Base-by-base conservation (phyloP, 345 rosid genomes). In the Aethionema arabicum region DNA sequence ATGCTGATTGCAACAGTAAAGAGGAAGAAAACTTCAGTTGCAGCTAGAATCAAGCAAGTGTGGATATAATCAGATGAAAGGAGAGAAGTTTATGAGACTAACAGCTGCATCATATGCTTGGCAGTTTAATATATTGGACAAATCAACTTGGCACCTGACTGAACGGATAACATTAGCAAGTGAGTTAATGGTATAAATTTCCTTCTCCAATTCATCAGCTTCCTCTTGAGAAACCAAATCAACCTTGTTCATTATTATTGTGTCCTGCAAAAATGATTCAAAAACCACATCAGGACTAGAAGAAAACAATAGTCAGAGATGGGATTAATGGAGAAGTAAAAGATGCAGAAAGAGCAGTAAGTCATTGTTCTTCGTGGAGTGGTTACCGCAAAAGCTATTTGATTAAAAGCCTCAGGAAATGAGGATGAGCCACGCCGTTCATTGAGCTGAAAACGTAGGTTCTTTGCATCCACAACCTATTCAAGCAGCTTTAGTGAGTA, bases 401-500 rank as follows among this genome's bases (percentile, higher is more conserved):
- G 98, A 74, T 76, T 85, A 74, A 81, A 83, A 48, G 91, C 96
- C 80, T 92, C 98, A 11, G 98, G 86, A 82, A 85, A 89, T 7
- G 91, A 80, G 63, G 89, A 78, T 32, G 88, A 77, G 54, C 76
- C 76, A 39, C 68, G 76, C 33, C 64, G 75, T 64, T 78, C 75
- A 42, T 74, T 73, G 62, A 92, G 85, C 82, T 87, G 95, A 76
- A 85, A 79, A 5, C 65, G 83, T 51, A 92, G 88, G 72, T 92
- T 92, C 72, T 84, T 89, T 71, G 98, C 98, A 82, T 92, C 98
- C 66, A 84, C 98, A 33, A 92, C 98, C 98, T 92, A 59, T 56
- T 61, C n/a, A 63, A 72, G 38, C 51, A 67, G 69, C 37, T 41
- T 43, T 32, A 52, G 43, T 65, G 50, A 31, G 66, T 35, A 48